A percentile compares a stretch with the other conserved stretches of the same genome.
These are phyloP conservation scores for Gracilariopsis chorda DNA, from an alignment of 23 red algal genomes.

Conservation along the genomic window DNA sequence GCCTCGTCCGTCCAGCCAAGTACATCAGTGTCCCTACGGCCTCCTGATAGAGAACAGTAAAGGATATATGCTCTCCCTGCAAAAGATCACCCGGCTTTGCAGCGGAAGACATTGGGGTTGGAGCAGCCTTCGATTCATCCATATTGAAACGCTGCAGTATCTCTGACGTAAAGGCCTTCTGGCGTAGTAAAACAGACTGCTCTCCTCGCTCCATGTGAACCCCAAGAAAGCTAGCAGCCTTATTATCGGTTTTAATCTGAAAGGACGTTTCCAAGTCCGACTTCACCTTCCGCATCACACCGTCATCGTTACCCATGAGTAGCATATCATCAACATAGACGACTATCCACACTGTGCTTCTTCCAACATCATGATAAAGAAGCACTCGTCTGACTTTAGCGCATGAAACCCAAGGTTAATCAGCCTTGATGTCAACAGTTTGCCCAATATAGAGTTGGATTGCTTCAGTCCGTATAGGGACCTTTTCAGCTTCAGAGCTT, in stretches of 20 bases:
- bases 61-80: background rate
- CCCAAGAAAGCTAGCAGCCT: background rate
- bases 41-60: background rate
- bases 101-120: background rate
- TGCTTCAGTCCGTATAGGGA: slow-evolving; percentile 22
- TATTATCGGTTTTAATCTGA: background rate
- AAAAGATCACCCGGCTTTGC: background rate
- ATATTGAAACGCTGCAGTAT: slow-evolving; percentile 1
- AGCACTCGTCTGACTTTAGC: background rate
- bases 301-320: background rate
- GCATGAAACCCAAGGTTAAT: background rate
- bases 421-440: background rate
- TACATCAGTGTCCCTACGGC: slow-evolving; percentile 35
- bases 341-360: background rate
- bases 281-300: background rate
- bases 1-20: background rate
- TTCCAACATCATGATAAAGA: background rate
- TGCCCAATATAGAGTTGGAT: background rate
- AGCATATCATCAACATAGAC: background rate
- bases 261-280: background rate
- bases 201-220: background rate
- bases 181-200: background rate
- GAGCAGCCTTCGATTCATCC: background rate
- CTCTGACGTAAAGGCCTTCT: background rate
- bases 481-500: background rate